Percentiles rank a stretch among this genome's conserved stretches.
phyloP scores from a whole-genome alignment of 148 eudicot genomes.

The Arctostaphylos glauca region DNA sequence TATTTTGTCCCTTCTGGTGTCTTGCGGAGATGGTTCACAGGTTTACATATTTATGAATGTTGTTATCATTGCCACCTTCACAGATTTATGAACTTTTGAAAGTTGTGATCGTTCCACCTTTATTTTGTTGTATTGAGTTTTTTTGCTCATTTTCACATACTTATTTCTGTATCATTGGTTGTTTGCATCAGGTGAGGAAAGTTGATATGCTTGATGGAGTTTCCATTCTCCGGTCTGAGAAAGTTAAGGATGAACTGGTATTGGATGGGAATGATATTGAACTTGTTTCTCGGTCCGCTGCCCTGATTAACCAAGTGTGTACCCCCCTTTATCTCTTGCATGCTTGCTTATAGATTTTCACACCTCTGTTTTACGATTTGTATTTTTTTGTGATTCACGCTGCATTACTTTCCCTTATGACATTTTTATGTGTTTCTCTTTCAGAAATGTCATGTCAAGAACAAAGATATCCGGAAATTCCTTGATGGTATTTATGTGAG shows the following conservation, averaged over 20 bases:
- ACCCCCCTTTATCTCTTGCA: not conserved
- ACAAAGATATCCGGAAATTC: constrained; percentile 57
- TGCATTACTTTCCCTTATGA: not conserved
- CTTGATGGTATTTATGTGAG: constrained; percentile 62
- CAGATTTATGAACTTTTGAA: not conserved
- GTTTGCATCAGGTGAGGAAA: constrained; percentile 43
- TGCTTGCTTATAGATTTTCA: not conserved
- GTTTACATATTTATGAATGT: not conserved
- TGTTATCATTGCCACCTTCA: too few species aligned
- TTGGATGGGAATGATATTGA: constrained; percentile 59
- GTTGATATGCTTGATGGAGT: constrained; percentile 64
- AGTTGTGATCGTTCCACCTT: not conserved
- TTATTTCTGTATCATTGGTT: not conserved
- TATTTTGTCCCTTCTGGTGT: not conserved
- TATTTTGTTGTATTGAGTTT: not conserved
- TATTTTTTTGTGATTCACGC: not conserved
- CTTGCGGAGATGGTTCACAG: not conserved
- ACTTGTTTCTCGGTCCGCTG: constrained; percentile 49
- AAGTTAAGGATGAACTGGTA: constrained; percentile 53
- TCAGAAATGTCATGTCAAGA: constrained; percentile 66
- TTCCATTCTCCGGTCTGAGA: constrained; percentile 43
- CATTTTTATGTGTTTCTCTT: not conserved
- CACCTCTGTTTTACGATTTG: constrained; percentile 19
- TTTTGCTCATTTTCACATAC: not conserved
- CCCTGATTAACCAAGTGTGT: constrained; percentile 51